Conservation (phyloP, 177 flowering plant species). For the Telopea speciosissima region DNA sequence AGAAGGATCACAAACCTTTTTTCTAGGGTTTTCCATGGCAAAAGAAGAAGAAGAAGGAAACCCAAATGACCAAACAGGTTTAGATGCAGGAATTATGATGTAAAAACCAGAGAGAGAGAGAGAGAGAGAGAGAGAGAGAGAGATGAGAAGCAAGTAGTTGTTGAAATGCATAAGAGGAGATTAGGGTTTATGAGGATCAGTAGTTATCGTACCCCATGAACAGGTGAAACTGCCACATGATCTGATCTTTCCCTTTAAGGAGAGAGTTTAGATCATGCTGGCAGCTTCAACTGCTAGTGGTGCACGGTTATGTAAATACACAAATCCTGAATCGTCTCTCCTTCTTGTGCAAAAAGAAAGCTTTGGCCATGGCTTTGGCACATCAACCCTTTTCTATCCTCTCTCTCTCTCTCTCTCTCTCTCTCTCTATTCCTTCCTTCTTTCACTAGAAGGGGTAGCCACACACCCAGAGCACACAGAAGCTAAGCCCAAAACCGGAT, state of each 20-base stretch:
- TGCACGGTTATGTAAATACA: slow-evolving; percentile 24
- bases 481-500: neutral
- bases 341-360: neutral
- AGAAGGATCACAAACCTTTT: slow-evolving; percentile 19
- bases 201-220: slow-evolving; percentile 37
- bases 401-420: no score
- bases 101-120: no score
- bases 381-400: neutral
- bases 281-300: slow-evolving; percentile 82
- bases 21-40: neutral
- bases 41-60: neutral
- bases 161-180: neutral
- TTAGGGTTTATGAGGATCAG: neutral
- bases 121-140: no score
- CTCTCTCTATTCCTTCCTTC: slow-evolving; percentile 4
- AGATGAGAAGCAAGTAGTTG: no score
- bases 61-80: neutral
- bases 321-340: neutral
- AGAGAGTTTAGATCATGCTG: slow-evolving; percentile 84
- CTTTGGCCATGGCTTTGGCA: neutral
- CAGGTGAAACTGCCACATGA: slow-evolving; percentile 92
- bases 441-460: slow-evolving; percentile 3
- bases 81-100: neutral
- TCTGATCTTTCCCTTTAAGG: slow-evolving; percentile 46
- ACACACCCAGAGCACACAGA: no score